phyloP scores from a whole-genome alignment of 805 yeast genomes.

The Yarrowia bubula region DNA sequence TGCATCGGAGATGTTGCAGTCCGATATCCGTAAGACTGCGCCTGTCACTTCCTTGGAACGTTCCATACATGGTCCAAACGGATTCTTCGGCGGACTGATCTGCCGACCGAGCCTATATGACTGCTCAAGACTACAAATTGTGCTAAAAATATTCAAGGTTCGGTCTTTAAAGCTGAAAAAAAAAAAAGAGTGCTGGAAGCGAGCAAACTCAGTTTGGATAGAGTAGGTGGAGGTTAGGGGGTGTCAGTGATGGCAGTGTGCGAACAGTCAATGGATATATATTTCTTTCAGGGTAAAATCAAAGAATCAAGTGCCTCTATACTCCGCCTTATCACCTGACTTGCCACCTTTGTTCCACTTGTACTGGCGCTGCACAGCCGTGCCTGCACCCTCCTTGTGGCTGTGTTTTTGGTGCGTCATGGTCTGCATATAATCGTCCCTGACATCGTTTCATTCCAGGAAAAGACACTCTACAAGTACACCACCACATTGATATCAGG shows the following conservation, averaged over 20 bases:
- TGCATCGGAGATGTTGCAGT: too few species aligned
- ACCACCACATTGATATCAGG: too few species aligned
- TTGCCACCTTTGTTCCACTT: neutral
- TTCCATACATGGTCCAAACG: neutral
- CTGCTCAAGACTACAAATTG: neutral
- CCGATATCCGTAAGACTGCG: too few species aligned
- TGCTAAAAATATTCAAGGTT: slow-evolving; percentile 11
- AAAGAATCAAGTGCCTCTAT: too few species aligned
- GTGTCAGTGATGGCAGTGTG: too few species aligned
- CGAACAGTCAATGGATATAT: too few species aligned
- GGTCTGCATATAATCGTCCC: slow-evolving; percentile 5
- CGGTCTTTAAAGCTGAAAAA: neutral
- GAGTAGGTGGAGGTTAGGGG: neutral
- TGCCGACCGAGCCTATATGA: slow-evolving; percentile 3
- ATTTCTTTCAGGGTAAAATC: too few species aligned
- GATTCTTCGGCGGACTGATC: neutral
- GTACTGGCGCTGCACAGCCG: slow-evolving; percentile 18
- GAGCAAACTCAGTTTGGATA: slow-evolving; percentile 3
- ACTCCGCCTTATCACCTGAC: neutral
- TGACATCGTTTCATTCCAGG: neutral
- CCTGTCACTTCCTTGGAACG: neutral
- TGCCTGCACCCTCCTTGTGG: slow-evolving; percentile 8
- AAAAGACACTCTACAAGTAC: too few species aligned
- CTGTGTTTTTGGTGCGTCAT: slow-evolving; percentile 14
- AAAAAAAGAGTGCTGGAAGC: slow-evolving; percentile 1